Conservation (phyloP, 305 asterid genomes). For the Fraxinus dipetala region DNA sequence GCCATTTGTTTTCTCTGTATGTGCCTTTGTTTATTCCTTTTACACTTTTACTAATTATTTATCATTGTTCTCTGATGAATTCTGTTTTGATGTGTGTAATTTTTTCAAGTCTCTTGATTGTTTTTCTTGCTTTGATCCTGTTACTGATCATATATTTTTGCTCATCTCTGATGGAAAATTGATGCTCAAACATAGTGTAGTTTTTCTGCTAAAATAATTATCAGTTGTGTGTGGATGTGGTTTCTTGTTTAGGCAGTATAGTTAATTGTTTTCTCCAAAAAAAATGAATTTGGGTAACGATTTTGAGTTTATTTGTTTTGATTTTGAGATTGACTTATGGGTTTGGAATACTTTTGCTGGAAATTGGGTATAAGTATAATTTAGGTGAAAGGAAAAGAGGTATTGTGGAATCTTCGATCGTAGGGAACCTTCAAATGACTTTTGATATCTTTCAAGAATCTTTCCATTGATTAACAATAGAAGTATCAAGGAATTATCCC, state of each 20-base stretch:
- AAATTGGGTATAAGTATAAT: conserved; percentile 26
- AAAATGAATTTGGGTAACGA: neutral
- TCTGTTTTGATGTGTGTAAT: neutral
- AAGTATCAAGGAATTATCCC: conserved; percentile 18
- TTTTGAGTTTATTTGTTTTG: neutral
- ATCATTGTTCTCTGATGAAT: neutral
- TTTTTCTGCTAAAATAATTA: conserved; percentile 19
- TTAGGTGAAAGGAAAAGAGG: conserved; percentile 7
- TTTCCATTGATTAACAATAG: conserved; percentile 15
- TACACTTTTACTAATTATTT: conserved; percentile 1
- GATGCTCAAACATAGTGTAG: neutral
- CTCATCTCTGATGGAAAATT: neutral
- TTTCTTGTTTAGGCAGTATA: neutral
- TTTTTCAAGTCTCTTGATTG: neutral
- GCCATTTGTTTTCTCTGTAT: conserved; percentile 19
- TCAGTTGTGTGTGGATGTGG: neutral
- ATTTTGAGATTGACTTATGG: conserved; percentile 21
- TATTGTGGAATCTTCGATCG: neutral
- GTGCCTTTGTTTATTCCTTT: conserved; percentile 24
- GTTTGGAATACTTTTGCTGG: conserved; percentile 28
- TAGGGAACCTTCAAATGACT: neutral
- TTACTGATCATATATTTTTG: neutral
- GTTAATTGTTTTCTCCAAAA: conserved; percentile 8
- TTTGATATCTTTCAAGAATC: conserved; percentile 1
- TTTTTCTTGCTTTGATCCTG: neutral